Evolutionary conservation across 2,329 filamentous ascomycete species (phyloP), one percentile per base, ranked within the genome.

Genomic region (Cladobotryum protrusum): DNA sequence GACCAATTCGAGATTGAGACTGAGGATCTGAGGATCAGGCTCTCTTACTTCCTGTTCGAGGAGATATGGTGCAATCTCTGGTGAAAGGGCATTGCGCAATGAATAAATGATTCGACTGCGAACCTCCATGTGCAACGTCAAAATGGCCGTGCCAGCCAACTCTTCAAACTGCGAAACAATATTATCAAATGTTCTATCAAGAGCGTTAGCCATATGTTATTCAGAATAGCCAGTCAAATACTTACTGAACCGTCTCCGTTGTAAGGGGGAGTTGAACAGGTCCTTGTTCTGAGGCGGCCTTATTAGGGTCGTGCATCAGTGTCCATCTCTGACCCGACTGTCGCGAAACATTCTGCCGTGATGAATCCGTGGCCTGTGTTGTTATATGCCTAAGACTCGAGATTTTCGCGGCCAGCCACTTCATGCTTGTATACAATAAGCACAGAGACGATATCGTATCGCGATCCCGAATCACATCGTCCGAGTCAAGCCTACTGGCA

Each of bases 391-490:
- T 82, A 47, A 99, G 76, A 50, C 87, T 77, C n/a, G 78, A 73
- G 39, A 95, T 83, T 69, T 92, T 93, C 58, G 85, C 85, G 17
- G 87, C 84, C 34, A 99, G 81, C 93, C 93, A 99, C 74, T 95
- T 93, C 89, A 97, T 95, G 72, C 91, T 96, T 45, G 91, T 96
- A 67, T 96, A 95, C 34, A 99, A 74, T 36, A 96, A 78, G 59
- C 91, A 96, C 4, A 99, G 72, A 4, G 86, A 86, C 40, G 86
- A 82, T 24, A 97, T 85, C 4, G 85, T 87, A 64, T 97, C 95
- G 20, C 87, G 83, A 61, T 97, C 91, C 40, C 87, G 85, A 55
- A 97, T 91, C 44, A 96, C 85, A 64, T 97, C 92, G 57, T 85
- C 85, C 47, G 86, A 77, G 54, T 86, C 81, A 11, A 95, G 70